Evolutionary conservation across 768 basidiomycete species (phyloP).

Genomic region (Podaxis carcinomalis): DNA sequence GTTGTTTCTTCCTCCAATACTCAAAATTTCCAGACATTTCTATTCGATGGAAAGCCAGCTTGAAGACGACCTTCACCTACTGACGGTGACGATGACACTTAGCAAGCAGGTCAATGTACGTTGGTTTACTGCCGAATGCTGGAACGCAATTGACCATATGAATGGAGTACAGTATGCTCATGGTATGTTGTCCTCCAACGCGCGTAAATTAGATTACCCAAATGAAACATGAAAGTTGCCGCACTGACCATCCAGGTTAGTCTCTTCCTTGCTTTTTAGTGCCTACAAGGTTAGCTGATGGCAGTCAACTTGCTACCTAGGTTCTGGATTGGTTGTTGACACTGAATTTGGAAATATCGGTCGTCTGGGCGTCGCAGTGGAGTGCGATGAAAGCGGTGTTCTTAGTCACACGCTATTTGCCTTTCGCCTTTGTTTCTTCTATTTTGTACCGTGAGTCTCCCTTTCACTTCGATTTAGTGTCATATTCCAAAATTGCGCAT

Average conservation of each 20-base stretch:
- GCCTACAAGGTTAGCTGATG: background rate
- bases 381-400: background rate
- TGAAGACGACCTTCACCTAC: too few relatives aligned
- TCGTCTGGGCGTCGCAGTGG: background rate
- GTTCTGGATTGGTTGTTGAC: background rate
- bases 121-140: background rate
- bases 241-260: background rate
- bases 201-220: background rate
- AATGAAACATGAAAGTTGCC: background rate
- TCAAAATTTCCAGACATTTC: too few relatives aligned
- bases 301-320: background rate
- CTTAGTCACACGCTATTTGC: slow-evolving; percentile 1
- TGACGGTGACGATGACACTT: background rate
- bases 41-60: too few relatives aligned
- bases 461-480: background rate
- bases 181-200: background rate
- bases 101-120: background rate
- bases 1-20: too few relatives aligned
- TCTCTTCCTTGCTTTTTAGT: background rate
- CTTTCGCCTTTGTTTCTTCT: background rate
- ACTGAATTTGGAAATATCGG: background rate
- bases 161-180: background rate
- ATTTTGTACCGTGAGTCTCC: background rate
- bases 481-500: background rate
- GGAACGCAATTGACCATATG: background rate